Percentiles rank a stretch among this genome's conserved stretches.
phyloP scores from a whole-genome alignment of 768 basidiomycete species.

The Amanita muscaria region DNA sequence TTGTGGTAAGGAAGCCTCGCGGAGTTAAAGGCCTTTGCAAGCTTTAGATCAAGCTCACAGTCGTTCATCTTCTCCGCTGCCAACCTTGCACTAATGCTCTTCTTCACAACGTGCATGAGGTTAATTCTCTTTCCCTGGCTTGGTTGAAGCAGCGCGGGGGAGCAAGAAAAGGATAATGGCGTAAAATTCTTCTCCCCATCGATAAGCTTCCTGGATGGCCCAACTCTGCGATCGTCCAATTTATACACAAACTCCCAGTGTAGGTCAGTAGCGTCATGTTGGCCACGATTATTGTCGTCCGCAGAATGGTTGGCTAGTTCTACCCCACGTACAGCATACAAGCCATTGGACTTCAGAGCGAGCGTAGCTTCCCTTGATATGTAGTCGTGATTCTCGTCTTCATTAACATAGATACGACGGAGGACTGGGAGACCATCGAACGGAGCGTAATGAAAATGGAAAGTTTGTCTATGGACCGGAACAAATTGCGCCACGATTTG shows the following conservation, averaged over 20 bases:
- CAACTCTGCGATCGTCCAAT: constrained; percentile 50
- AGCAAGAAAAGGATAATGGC: constrained; percentile 69
- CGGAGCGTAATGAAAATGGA: constrained; percentile 63
- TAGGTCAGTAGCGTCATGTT: constrained; percentile 30
- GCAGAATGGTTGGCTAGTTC: constrained; percentile 36
- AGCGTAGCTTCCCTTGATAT: constrained; percentile 70
- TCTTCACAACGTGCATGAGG: constrained; percentile 64
- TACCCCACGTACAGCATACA: constrained; percentile 63
- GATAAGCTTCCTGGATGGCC: constrained; percentile 36
- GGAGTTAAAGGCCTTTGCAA: background rate
- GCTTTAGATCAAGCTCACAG: constrained; percentile 15
- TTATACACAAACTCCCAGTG: constrained; percentile 77
- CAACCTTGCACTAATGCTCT: constrained; percentile 59
- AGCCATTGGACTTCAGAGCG: constrained; percentile 58
- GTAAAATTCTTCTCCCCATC: constrained; percentile 66
- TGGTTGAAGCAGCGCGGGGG: constrained; percentile 56
- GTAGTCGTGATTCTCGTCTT: constrained; percentile 64
- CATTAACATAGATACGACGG: constrained; percentile 56
- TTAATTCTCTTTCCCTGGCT: constrained; percentile 57
- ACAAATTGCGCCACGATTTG: constrained; percentile 56
- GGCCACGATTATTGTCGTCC: constrained; percentile 13
- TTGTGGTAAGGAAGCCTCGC: background rate
- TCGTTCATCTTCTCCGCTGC: constrained; percentile 52
- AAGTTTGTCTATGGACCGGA: constrained; percentile 48
- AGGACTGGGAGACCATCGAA: constrained; percentile 63